Percentiles rank a stretch among this genome's conserved stretches.
Evolutionary conservation across 352 stramenopile genomes (phyloP).

Genomic region (Phytophthora nicotianae): DNA sequence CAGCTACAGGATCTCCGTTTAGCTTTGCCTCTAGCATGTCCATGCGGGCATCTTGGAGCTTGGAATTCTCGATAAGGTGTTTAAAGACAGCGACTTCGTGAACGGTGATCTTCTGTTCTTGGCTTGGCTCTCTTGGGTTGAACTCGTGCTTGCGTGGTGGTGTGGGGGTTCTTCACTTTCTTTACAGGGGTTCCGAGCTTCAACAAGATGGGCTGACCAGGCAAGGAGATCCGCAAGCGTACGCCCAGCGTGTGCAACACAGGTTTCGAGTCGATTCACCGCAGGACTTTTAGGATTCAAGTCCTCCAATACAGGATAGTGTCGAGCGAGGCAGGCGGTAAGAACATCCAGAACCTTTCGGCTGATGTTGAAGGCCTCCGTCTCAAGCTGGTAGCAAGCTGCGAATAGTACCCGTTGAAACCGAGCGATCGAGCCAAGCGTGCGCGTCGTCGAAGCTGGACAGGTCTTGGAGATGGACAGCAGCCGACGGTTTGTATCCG

Average conservation of each 20-base stretch:
- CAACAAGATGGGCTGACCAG: not conserved
- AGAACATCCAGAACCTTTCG: conserved; percentile 6
- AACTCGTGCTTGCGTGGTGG: no score
- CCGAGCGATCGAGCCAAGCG: not conserved
- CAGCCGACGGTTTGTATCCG: conserved; percentile 7
- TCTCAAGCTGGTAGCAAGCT: conserved; percentile 1
- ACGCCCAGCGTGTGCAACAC: not conserved
- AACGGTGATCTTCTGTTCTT: no score
- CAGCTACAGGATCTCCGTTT: no score
- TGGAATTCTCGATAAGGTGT: no score
- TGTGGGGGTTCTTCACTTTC: no score
- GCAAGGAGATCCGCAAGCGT: no score
- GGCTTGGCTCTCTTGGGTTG: no score
- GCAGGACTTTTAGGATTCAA: not conserved
- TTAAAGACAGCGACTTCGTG: no score
- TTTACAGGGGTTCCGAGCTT: no score
- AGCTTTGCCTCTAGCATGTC: no score
- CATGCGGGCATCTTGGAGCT: no score
- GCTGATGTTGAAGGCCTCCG: conserved; percentile 9
- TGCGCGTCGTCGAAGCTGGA: not conserved
- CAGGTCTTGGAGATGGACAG: not conserved
- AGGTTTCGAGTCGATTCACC: conserved; percentile 2
- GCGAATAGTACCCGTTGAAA: not conserved
- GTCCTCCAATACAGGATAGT: conserved; percentile 19
- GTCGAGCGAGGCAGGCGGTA: conserved; percentile 2